Base-by-base conservation (phyloP, 1,139 yeast species). In the Blastobotrys elegans region DNA sequence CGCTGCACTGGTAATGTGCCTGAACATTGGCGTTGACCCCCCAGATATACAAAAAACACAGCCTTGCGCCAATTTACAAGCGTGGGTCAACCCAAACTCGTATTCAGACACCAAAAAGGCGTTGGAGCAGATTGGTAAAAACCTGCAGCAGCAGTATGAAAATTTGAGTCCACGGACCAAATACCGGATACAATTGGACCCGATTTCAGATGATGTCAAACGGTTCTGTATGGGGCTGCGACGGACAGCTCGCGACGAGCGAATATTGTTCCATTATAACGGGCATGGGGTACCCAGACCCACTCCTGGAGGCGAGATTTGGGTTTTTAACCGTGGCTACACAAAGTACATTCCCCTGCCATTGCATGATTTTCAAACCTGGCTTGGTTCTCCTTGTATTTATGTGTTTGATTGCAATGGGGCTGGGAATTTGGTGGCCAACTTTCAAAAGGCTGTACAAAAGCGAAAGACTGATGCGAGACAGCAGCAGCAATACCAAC, bases 261-360 rank as follows among this genome's bases (percentile, higher is more conserved):
- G 98, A 47, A 84, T 90, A 10, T 66, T 92, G 46, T 92, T 92
- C 65, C 98, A 94, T 64, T 92, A 94, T 64, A 92, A 92, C 60
- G 99, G 99, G 3, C 99, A 92, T 62, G 99, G 99, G 16, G 99
- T 92, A 2, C 99, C 99, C 0, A 89, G 89, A 56, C 98, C 99
- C 0, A 94, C 98, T 0, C 80, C 89, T 26, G 81, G 90, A 47
- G 99, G 99, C n/a, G 99, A 92, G 62, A 88, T 92, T 20, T 92
- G 99, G 99, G 97, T 94, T 14, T 92, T 92, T 69, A 92, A 92
- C 65, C 73, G 97, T 57, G 96, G 96, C 1, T 94, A 90, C 64
- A 92, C 98, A 1, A 98, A 92, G 67, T 92, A 92, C 63, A 92
- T 92, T 52, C 99, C 99, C 1, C 94, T 92, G 1, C 86, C 96